A percentile compares a stretch with the other conserved stretches of the same genome.
These are phyloP conservation scores for Aspergillus alliaceus DNA, from an alignment of 2,329 filamentous ascomycete genomes.

Conservation along the genomic window DNA sequence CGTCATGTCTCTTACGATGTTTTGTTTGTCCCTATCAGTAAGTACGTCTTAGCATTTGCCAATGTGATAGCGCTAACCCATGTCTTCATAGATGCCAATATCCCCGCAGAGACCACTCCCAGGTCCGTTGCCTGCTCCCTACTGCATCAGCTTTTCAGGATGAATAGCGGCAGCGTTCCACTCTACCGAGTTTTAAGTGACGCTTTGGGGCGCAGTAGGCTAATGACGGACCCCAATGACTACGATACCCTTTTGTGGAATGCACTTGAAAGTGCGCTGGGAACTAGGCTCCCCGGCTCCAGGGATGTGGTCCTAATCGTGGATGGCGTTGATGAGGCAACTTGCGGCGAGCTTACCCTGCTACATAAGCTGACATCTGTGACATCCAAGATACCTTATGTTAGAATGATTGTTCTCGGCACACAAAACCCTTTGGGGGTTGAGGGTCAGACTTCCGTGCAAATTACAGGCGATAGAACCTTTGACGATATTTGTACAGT, in stretches of 20 bases:
- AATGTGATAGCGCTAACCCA: too few species aligned
- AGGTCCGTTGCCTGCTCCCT: constrained; percentile 37
- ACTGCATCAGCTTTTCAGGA: constrained; percentile 38
- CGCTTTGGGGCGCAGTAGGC: constrained; percentile 28
- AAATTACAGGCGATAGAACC: constrained; percentile 32
- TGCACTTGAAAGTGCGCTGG: constrained; percentile 31
- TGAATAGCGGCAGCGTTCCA: constrained; percentile 41
- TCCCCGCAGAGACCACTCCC: constrained; percentile 31
- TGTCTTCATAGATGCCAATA: constrained; percentile 33
- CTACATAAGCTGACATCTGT: constrained; percentile 28
- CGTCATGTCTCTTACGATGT: constrained; percentile 35
- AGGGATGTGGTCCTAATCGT: constrained; percentile 40
- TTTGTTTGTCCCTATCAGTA: constrained; percentile 39
- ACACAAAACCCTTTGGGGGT: constrained; percentile 16
- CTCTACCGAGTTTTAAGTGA: constrained; percentile 37
- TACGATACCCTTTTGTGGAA: constrained; percentile 41
- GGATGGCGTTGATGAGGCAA: constrained; percentile 40
- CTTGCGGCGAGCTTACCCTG: constrained; percentile 28
- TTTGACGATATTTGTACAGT: constrained; percentile 40
- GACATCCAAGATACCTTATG: constrained; percentile 19
- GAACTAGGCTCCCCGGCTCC: constrained; percentile 26
- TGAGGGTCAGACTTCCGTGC: constrained; percentile 14
- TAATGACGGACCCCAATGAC: constrained; percentile 22
- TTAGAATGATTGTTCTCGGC: constrained; percentile 35
- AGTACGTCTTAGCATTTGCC: not conserved